Conservation (phyloP, 2,329 filamentous ascomycete species). For the Cytospora mali region DNA sequence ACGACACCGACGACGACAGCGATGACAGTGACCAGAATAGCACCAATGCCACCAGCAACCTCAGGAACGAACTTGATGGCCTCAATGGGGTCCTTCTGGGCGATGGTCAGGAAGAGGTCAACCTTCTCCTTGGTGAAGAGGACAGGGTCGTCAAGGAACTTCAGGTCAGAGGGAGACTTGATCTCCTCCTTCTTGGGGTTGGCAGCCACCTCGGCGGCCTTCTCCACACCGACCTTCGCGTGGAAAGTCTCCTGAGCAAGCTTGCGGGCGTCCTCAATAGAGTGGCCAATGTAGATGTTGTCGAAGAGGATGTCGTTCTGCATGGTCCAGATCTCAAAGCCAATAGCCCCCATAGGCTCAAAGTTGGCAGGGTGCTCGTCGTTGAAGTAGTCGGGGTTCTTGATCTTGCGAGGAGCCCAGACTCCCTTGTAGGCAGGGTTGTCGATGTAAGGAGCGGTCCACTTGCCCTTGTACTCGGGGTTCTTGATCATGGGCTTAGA, state of each 20-base stretch:
- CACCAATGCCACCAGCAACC: conserved; percentile 78
- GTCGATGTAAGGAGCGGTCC: conserved; percentile 88
- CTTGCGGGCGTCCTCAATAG: conserved; percentile 86
- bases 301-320: conserved; percentile 98
- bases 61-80: conserved; percentile 90
- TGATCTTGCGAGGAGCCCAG: conserved; percentile 94
- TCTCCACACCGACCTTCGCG: conserved; percentile 82
- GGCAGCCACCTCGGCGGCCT: conserved; percentile 74
- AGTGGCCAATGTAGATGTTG: conserved; percentile 99
- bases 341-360: conserved; percentile 97
- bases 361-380: conserved; percentile 97
- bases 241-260: conserved; percentile 88
- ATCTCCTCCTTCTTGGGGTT: conserved; percentile 73
- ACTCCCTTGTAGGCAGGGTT: conserved; percentile 98
- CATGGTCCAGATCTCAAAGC: conserved; percentile 99
- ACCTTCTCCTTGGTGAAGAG: conserved; percentile 89
- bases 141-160: conserved; percentile 90
- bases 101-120: conserved; percentile 85
- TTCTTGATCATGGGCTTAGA: conserved; percentile 90
- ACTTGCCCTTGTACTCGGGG: conserved; percentile 98
- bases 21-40: conserved; percentile 69
- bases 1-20: conserved; percentile 70
- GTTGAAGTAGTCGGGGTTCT: conserved; percentile 95
- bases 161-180: conserved; percentile 74
- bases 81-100: conserved; percentile 77